A percentile compares a stretch with the other conserved stretches of the same genome.
Evolutionary conservation across 164 flowering plant species (phyloP).

Genomic region (Macadamia tetraphylla): DNA sequence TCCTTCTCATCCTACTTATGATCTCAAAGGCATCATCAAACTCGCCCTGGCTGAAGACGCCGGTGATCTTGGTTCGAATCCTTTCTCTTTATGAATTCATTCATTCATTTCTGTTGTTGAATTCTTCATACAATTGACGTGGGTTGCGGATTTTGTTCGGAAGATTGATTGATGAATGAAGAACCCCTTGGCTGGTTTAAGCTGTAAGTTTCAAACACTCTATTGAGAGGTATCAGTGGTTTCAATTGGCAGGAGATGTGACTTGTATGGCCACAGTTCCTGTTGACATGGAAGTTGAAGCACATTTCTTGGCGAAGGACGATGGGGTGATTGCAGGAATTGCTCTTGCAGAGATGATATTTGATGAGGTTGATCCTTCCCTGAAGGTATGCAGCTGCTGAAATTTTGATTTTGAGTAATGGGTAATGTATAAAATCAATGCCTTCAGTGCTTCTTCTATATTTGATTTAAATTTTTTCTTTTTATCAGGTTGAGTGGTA

Average conservation of each 20-base stretch:
- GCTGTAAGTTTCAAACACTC: neutral
- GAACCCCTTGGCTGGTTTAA: too few relatives aligned
- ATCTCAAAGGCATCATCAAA: conserved; percentile 61
- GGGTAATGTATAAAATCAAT: neutral
- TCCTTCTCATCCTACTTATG: conserved; percentile 75
- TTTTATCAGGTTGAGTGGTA: conserved; percentile 77
- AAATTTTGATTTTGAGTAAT: neutral
- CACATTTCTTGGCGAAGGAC: conserved; percentile 86
- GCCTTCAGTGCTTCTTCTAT: conserved; percentile 3
- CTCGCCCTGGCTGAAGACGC: conserved; percentile 85
- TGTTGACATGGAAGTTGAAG: conserved; percentile 71
- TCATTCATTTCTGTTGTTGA: neutral
- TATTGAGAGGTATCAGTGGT: neutral
- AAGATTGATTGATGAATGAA: neutral
- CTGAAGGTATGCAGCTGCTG: conserved; percentile 48
- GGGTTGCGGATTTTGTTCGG: neutral
- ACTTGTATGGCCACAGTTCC: conserved; percentile 94
- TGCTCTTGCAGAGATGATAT: conserved; percentile 83
- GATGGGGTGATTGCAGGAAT: conserved; percentile 91
- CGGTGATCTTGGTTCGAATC: conserved; percentile 27
- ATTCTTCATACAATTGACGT: neutral
- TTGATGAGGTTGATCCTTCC: conserved; percentile 84
- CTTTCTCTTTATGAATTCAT: neutral
- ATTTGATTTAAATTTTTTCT: conserved; percentile 1
- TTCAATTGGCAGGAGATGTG: conserved; percentile 67